Conservation (phyloP, 495 filamentous ascomycete genomes). For the Aspergillus carlsbadensis region DNA sequence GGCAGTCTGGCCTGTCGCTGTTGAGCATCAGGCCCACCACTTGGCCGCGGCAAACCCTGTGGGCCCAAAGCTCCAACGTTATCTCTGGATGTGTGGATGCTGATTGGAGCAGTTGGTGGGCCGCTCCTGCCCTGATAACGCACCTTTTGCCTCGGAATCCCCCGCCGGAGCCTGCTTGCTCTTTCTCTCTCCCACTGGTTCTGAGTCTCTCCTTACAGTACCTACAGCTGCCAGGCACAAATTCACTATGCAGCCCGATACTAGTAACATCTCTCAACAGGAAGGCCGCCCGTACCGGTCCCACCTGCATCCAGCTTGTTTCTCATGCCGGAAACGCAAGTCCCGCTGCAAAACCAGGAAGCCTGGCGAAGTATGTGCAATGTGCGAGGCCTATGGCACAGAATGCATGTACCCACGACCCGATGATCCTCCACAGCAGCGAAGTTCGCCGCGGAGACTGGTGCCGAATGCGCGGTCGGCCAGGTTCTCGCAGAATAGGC, state of each 20-base stretch:
- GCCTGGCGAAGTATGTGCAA: constrained; percentile 16
- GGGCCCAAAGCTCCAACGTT: too few relatives aligned
- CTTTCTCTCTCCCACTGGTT: not conserved
- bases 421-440: constrained; percentile 6
- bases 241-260: constrained; percentile 2
- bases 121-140: not conserved
- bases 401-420: constrained; percentile 24
- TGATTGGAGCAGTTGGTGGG: too few relatives aligned
- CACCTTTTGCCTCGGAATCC: not conserved
- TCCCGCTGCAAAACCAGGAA: constrained; percentile 23
- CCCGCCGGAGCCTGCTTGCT: not conserved
- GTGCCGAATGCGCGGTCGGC: constrained; percentile 5
- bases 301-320: constrained; percentile 25
- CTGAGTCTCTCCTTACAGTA: too few relatives aligned
- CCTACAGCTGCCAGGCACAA: too few relatives aligned
- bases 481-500: not conserved
- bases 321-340: constrained; percentile 28
- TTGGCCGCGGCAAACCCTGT: constrained; percentile 15
- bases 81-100: too few relatives aligned
- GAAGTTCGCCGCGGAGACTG: constrained; percentile 11
- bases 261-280: not conserved
- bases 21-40: not conserved
- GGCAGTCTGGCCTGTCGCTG: not conserved
- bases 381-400: constrained; percentile 29
- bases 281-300: constrained; percentile 25